Evolutionary conservation across 257 asterid species (phyloP), one percentile per base, ranked within the genome.

Genomic region (Nicotiana noctiflora): DNA sequence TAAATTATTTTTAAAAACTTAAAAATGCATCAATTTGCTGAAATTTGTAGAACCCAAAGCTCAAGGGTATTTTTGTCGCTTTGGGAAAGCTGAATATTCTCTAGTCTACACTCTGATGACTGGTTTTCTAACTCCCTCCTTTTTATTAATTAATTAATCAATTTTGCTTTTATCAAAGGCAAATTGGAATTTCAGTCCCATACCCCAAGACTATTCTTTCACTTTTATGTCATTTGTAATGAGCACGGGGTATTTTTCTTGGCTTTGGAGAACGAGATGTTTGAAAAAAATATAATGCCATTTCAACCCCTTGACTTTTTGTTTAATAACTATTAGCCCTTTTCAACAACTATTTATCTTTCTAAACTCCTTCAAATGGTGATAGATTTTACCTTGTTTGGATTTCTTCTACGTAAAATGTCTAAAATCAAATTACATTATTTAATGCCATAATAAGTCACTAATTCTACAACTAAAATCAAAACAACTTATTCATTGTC

Each of bases 81-180:
- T 91, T 88, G 97, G 91, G 81, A 93, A 91, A 89, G 93, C 91
- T 86, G 94, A 90, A 92, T 93, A 93, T 92, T 92, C 97, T 90
- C 94, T 84, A 85, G 91, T 84, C 89, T 80, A 86, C 92, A 90
- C 80, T 85, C 87, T 84, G 51, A 37, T 77, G n/a, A 82, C 85
- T 79, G 68, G 77, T 81, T 81, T 76, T 76, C 68, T 77, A 66
- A 52, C 23, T n/a, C 27, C 67, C 76, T 83, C 79, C 19, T 34
- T n/a, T 66, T 34, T 18, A 64, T 8, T 75, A 81, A 2, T 14
- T 17, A 44, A 17, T n/a, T 49, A 27, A 63, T 64, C 44, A 68
- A 80, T 87, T 51, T 65, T 79, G 44, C 67, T 67, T 67, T 34
- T 34, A 67, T 15, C 76, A 67, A 37, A 67, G 55, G 11, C 40